Evolutionary conservation across 2,329 filamentous ascomycete genomes (phyloP).

Genomic region (Cadophora sp.): DNA sequence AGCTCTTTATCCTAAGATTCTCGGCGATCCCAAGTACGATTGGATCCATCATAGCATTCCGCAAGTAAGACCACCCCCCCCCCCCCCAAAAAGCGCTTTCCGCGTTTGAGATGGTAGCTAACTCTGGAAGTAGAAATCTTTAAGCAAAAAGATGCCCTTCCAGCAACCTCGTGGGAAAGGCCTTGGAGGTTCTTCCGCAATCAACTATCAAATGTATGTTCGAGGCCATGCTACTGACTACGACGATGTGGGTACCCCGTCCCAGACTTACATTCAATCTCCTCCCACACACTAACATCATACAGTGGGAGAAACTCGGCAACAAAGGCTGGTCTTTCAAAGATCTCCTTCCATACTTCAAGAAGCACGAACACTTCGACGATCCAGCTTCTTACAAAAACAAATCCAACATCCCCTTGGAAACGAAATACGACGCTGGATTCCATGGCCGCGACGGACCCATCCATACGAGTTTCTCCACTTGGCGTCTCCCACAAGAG

Average conservation of each 20-base stretch:
- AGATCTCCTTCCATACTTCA: slow-evolving; percentile 52
- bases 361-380: slow-evolving; percentile 45
- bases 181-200: slow-evolving; percentile 47
- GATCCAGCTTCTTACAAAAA: slow-evolving; percentile 21
- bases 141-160: slow-evolving; percentile 2
- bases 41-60: slow-evolving; percentile 26
- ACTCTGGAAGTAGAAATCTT: neutral
- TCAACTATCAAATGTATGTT: slow-evolving; percentile 46
- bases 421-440: slow-evolving; percentile 24
- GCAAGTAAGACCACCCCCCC: too few species aligned
- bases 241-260: neutral
- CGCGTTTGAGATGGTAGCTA: neutral
- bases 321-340: slow-evolving; percentile 53
- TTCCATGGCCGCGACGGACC: slow-evolving; percentile 21
- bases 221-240: slow-evolving; percentile 11
- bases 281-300: neutral
- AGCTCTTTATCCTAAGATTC: slow-evolving; percentile 35
- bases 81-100: too few species aligned
- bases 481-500: slow-evolving; percentile 17
- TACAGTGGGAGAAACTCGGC: slow-evolving; percentile 49
- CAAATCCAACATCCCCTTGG: slow-evolving; percentile 24
- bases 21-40: slow-evolving; percentile 29
- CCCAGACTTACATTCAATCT: neutral
- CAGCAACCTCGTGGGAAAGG: slow-evolving; percentile 44
- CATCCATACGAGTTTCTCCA: slow-evolving; percentile 12